These are phyloP conservation scores for Aspergillus pseudoglaucus DNA, from an alignment of 2,329 filamentous ascomycete genomes.

Conservation along the genomic window DNA sequence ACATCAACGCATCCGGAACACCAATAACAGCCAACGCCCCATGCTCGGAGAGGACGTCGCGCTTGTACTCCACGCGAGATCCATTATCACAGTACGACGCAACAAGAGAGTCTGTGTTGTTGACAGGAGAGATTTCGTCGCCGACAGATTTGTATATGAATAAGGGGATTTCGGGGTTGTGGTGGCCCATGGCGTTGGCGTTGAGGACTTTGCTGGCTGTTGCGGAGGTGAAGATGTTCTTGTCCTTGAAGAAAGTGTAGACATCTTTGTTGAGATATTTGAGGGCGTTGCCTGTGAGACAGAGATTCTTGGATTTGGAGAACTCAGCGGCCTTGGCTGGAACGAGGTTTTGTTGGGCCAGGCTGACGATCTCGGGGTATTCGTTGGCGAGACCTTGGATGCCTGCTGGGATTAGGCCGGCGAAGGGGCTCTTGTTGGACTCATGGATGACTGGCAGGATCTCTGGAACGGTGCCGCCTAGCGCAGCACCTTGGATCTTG, in stretches of 20 bases:
- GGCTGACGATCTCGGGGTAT: constrained; percentile 14
- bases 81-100: constrained; percentile 36
- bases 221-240: constrained; percentile 10
- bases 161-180: constrained; percentile 42
- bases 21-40: constrained; percentile 29
- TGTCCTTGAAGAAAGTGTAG: constrained; percentile 14
- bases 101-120: constrained; percentile 41
- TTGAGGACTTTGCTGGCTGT: constrained; percentile 10
- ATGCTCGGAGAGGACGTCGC: constrained; percentile 42
- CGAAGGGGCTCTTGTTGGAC: constrained; percentile 25
- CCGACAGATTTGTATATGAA: constrained; percentile 46
- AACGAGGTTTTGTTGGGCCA: constrained; percentile 12
- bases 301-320: constrained; percentile 13
- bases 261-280: constrained; percentile 16
- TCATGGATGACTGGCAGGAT: constrained; percentile 30
- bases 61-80: constrained; percentile 39
- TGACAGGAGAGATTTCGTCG: constrained; percentile 42
- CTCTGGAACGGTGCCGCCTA: constrained; percentile 45
- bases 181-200: constrained; percentile 28
- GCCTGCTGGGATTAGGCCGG: constrained; percentile 31
- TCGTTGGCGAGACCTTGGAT: constrained; percentile 22
- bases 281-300: constrained; percentile 13
- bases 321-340: constrained; percentile 14
- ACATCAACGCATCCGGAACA: constrained; percentile 24
- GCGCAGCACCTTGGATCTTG: constrained; percentile 41